Percentiles rank a stretch among this genome's conserved stretches.
phyloP scores from a whole-genome alignment of 441 rosid genomes.

The Euphorbia celastroides region DNA sequence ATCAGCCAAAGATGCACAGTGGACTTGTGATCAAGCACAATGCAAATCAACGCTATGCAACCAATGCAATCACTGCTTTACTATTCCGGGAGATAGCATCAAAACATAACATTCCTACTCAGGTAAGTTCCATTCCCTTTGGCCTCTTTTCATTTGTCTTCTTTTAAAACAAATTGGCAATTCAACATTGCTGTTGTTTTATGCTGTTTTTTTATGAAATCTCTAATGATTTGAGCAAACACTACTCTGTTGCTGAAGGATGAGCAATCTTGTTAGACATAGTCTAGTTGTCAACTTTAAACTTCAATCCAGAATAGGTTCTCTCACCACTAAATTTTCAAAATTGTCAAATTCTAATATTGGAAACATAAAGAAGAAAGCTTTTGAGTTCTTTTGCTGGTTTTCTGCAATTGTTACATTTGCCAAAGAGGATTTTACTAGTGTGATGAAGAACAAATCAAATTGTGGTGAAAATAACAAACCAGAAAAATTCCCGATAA shows the following conservation, averaged over 20 bases:
- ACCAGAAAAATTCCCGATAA: background rate
- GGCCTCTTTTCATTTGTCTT: background rate
- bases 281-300: background rate
- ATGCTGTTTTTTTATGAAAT: background rate
- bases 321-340: background rate
- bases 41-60: conserved; percentile 95
- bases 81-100: conserved; percentile 78
- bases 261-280: background rate
- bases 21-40: conserved; percentile 98
- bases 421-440: background rate
- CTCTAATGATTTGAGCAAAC: background rate
- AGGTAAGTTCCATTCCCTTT: conserved; percentile 35
- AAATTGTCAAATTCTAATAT: background rate
- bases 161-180: background rate
- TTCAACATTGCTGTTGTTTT: background rate
- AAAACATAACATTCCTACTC: conserved; percentile 69
- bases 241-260: background rate
- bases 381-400: background rate
- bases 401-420: background rate
- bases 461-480: conserved; percentile 3
- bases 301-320: background rate
- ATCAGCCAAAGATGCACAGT: conserved; percentile 94
- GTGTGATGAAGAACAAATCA: background rate
- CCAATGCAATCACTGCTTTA: conserved; percentile 83
- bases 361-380: no score